Conservation (phyloP, 2,329 filamentous ascomycete species). For the Hypoxylon sp. region DNA sequence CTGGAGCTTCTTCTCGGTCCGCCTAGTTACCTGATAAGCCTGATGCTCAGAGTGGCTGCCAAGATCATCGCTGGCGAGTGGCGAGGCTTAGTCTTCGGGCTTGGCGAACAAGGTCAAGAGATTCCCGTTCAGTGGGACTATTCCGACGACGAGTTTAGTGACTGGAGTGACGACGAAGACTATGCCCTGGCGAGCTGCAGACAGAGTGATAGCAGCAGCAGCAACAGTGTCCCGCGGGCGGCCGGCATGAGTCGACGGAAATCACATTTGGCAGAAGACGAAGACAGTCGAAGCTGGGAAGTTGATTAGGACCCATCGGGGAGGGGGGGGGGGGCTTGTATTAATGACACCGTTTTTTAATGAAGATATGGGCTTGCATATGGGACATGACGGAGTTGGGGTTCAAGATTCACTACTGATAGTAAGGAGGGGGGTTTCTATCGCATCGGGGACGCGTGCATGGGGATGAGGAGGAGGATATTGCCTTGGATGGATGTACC, state of each 20-base stretch:
- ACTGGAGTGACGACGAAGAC: slow-evolving; percentile 61
- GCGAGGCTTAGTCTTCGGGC: slow-evolving; percentile 66
- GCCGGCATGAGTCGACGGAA: slow-evolving; percentile 2
- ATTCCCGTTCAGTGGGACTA: slow-evolving; percentile 70
- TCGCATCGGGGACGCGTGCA: slow-evolving; percentile 4
- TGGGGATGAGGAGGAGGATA: neutral
- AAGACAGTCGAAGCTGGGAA: slow-evolving; percentile 44
- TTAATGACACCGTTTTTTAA: slow-evolving; percentile 18
- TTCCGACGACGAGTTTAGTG: slow-evolving; percentile 63
- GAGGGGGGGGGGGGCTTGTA: slow-evolving; percentile 9
- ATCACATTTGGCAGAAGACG: slow-evolving; percentile 13
- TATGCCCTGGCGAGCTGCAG: slow-evolving; percentile 36
- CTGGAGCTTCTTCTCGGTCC: slow-evolving; percentile 79
- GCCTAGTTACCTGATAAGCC: slow-evolving; percentile 77
- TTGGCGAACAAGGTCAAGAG: slow-evolving; percentile 60
- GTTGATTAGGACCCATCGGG: slow-evolving; percentile 41
- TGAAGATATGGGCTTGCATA: slow-evolving; percentile 25
- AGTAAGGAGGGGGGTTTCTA: neutral
- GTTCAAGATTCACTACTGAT: slow-evolving; percentile 6
- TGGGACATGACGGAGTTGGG: slow-evolving; percentile 7
- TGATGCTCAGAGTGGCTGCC: slow-evolving; percentile 84
- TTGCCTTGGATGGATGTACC: neutral
- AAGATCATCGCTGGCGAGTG: slow-evolving; percentile 72
- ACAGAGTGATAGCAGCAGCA: slow-evolving; percentile 28
- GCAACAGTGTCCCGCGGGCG: slow-evolving; percentile 23